Evolutionary conservation across 2,329 filamentous ascomycete genomes (phyloP), one percentile per base, ranked within the genome.

Genomic region (Ascosphaera apis): DNA sequence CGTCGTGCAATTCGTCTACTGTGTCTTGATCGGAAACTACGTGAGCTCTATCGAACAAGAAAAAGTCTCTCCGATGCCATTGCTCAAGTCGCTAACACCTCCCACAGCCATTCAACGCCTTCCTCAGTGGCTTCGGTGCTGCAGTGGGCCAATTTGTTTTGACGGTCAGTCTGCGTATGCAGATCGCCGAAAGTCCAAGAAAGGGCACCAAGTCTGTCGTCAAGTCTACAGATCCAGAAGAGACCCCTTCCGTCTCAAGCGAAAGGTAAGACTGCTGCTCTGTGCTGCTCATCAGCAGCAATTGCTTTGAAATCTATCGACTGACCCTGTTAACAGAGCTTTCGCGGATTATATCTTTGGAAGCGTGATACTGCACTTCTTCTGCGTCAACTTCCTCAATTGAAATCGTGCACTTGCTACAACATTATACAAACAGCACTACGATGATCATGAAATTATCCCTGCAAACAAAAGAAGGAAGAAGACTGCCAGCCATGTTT

Each of bases 341-440:
- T 98, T 98, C 56, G 84, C 88, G 52, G 88, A 98, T 61, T 98
- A 78, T 53, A 67, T 98, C 41, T 81, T 93, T 47, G 88, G 86
- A 54, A 93, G 84, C 56, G 56, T 98, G 55, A 81, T 95, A 53
- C 62, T 95, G 55, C 88, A 98, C 63, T 92, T 95, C 63, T 98
- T 98, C 67, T 93, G 84, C 60, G 74, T 95, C 55, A 98, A 98
- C 68, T 98, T 98, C 58, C 95, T 98, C 65, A 98, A 98, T 68
- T 98, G 66, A 64, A 30, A 30, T 4, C 27, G n/a, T n/a, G n/a
- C n/a, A n/a, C n/a, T 30, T 30, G 9, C 27, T 11, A n/a, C 9
- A 13, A 30, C 12, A 6, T 11, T 5, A 30, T 30, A 6, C 27
- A 11, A 21, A 21, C 19, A 4, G 9, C 19, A 21, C 19, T 9